These are phyloP conservation scores for Colletotrichum tamarilloi DNA, from an alignment of 2,329 filamentous ascomycete species.

Conservation along the genomic window DNA sequence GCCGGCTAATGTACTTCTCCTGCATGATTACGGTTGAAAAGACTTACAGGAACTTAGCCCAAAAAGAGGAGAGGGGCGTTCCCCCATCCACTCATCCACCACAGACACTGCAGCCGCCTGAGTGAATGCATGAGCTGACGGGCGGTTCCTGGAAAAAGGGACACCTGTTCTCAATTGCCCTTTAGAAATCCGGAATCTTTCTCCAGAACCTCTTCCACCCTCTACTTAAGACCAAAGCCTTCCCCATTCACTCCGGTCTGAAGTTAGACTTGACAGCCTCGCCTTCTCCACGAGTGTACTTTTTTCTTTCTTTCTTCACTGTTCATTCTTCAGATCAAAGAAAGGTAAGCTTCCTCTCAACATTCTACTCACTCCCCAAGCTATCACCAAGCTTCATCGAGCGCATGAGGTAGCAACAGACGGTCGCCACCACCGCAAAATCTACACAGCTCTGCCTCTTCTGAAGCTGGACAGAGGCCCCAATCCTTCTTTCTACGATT, in stretches of 20 bases:
- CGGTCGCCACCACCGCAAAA: not conserved
- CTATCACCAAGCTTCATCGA: not conserved
- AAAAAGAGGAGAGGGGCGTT: conserved; percentile 4
- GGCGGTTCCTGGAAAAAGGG: conserved; percentile 36
- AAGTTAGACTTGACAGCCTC: conserved; percentile 11
- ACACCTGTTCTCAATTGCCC: conserved; percentile 38
- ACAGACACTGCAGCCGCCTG: conserved; percentile 30
- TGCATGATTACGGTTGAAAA: not conserved
- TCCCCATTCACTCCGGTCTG: conserved; percentile 11
- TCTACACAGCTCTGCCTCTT: conserved; percentile 6
- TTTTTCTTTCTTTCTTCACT: conserved; percentile 28
- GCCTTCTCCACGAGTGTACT: conserved; percentile 20
- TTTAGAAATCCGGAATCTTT: conserved; percentile 33
- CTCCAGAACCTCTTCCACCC: conserved; percentile 14
- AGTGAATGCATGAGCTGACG: conserved; percentile 35
- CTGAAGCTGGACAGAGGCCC: not conserved
- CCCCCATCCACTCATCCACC: conserved; percentile 11
- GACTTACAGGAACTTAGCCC: not conserved
- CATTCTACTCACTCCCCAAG: not conserved
- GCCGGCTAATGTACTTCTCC: not conserved
- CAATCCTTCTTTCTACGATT: not conserved
- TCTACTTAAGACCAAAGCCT: conserved; percentile 28
- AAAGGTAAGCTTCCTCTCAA: conserved; percentile 28
- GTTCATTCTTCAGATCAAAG: conserved; percentile 30
- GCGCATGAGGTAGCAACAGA: not conserved